Base-by-base conservation (phyloP, 2,329 filamentous ascomycete species). In the Dactylellina parvicollis region DNA sequence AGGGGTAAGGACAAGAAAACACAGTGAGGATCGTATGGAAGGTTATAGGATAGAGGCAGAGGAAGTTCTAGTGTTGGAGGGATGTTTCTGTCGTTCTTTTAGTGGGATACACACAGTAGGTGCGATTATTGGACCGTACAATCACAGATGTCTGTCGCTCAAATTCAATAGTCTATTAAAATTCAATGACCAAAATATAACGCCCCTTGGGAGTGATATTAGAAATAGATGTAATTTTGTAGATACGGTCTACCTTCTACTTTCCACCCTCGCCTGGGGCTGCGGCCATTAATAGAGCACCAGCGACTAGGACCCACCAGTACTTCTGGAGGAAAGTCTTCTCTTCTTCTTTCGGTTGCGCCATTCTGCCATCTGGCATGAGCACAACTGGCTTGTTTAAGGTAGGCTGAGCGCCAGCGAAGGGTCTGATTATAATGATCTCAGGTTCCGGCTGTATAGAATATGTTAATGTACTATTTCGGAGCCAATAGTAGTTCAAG, bases 311-410 rank as follows among this genome's bases (percentile, higher is more conserved):
- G 76, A 87, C 79, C 87, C 87, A 90, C 88, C 88, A 90, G 79
- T 90, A 90, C 80, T 88, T 90, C 80, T 90, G 88, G 65, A 90
- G 79, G 74, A 90, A 83, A 1, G 85, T 84, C 84, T 89, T 90
- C 81, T 90, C 87, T 61, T 80, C 81, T 78, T 84, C 84, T 74
- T 83, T 82, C 16, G 47, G 62, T 62, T 81, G 84, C 42, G 84
- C 84, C 79, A 86, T 83, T 81, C 83, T 87, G 14, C 88, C 88
- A 75, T 88, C 85, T 0, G 86, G 82, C 47, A 82, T 85, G 75
- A 90, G 80, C 50, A 89, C 85, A 36, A 90, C 83, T 1, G 88
- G 88, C 80, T 85, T 86, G 77, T 89, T 89, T 77, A 90, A 80
- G 76, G 84, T 83, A 1, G 87, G 87, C 78, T 85, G 83, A 79